These are phyloP conservation scores for Lipomyces yamadae DNA, from an alignment of 805 yeast genomes.

Conservation along the genomic window DNA sequence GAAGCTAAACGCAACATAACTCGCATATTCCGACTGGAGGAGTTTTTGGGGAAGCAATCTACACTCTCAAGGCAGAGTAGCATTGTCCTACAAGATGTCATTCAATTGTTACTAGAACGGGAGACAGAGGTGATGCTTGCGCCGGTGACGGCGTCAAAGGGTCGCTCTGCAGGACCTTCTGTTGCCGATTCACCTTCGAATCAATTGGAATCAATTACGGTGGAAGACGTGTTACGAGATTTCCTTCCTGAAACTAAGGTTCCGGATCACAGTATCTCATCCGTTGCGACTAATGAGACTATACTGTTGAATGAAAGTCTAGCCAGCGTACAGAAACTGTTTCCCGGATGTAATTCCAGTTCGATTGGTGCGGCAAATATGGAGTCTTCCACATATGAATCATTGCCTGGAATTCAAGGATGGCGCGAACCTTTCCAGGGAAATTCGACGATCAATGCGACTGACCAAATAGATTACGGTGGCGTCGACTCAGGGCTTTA, in stretches of 20 bases:
- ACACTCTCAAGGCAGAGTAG: slow-evolving; percentile 6
- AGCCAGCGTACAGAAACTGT: background rate
- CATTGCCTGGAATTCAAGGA: background rate
- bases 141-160: background rate
- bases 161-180: background rate
- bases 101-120: slow-evolving; percentile 1
- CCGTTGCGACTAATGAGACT: background rate
- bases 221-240: background rate
- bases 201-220: background rate
- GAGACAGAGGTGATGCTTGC: slow-evolving; percentile 8
- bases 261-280: background rate
- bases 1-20: slow-evolving; percentile 8
- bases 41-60: slow-evolving; percentile 3
- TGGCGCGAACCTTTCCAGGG: background rate
- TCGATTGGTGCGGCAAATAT: no score
- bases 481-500: background rate
- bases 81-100: slow-evolving; percentile 8
- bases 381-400: no score
- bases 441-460: background rate
- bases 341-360: no score
- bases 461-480: background rate
- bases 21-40: background rate
- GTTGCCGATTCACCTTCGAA: background rate
- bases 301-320: background rate
- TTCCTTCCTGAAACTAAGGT: background rate